Evolutionary conservation across 1,139 yeast genomes (phyloP), one percentile per base, ranked within the genome.

Genomic region (Taphrina pruni): DNA sequence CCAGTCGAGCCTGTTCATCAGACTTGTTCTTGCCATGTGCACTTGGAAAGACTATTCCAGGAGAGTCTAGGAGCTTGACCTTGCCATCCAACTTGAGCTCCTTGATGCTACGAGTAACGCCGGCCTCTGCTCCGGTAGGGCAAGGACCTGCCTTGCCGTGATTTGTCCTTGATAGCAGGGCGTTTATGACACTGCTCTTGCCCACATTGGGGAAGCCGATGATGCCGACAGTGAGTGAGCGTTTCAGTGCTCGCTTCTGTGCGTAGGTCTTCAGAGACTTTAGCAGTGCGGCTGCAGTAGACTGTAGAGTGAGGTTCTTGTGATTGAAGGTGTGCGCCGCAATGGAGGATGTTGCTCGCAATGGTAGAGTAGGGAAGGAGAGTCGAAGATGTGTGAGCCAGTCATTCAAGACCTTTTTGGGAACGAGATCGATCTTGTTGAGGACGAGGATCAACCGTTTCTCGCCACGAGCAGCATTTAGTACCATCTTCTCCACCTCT

Each of bases 71-170:
- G 72, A 94, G 84, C 79, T 89, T 90, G 74, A 94, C 84, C 79
- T 92, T 92, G 77, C 87, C 89, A 78, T 94, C 99, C 72, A 94
- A 85, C 80, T 94, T 94, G 71, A 94, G 92, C 79, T 92, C 96
- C 80, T 97, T 87, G 78, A 94, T 82, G 2, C 94, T 83, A 0
- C 97, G 93, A 41, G 99, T 94, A 50, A 94, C 94, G 78, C 99
- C 99, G 3, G 99, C 98, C 80, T 90, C 95, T 76, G 96, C 95
- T 60, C 99, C 99, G 45, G 90, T 96, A 14, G 99, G 98, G 78
- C 99, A 94, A 11, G 94, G 95, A 36, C 84, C 81, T 56, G 84
- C 84, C 71, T 77, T 77, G 12, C 70, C 71, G 14, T 82, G 81
- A 66, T 94, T 92, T 76, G 90, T 95, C 80, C 96, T 88, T 69